Percentiles rank a stretch among this genome's conserved stretches.
phyloP scores from a whole-genome alignment of 2,329 filamentous ascomycete genomes.

The Erysiphe pulchra region DNA sequence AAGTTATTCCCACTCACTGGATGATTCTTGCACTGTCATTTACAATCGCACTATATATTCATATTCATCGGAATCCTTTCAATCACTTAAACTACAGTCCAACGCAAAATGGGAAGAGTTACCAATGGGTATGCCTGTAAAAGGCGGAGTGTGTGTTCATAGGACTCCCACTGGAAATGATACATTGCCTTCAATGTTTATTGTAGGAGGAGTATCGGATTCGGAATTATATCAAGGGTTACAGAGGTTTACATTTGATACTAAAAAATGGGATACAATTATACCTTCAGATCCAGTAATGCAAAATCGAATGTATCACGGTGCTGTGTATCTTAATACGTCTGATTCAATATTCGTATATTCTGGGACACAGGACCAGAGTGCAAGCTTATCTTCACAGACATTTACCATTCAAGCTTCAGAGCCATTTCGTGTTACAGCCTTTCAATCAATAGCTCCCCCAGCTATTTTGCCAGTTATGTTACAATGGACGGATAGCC shows the following conservation, averaged over 20 bases:
- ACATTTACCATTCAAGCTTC: slow-evolving; percentile 49
- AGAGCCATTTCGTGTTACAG: slow-evolving; percentile 34
- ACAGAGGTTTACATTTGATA: slow-evolving; percentile 36
- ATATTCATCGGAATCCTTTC: slow-evolving; percentile 50
- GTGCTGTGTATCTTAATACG: slow-evolving; percentile 45
- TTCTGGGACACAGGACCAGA: slow-evolving; percentile 42
- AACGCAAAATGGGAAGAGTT: slow-evolving; percentile 49
- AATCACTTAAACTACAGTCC: slow-evolving; percentile 40
- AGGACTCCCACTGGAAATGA: slow-evolving; percentile 31
- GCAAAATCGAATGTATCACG: slow-evolving; percentile 47
- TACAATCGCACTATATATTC: slow-evolving; percentile 64
- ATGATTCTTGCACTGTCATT: slow-evolving; percentile 59
- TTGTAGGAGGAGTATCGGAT: slow-evolving; percentile 48
- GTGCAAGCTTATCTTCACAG: slow-evolving; percentile 32
- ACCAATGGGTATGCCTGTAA: slow-evolving; percentile 39
- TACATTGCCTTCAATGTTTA: slow-evolving; percentile 39
- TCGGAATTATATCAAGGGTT: slow-evolving; percentile 40
- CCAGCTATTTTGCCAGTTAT: slow-evolving; percentile 45
- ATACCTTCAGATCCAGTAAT: slow-evolving; percentile 15
- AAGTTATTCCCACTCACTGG: slow-evolving; percentile 40
- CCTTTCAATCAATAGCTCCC: slow-evolving; percentile 32
- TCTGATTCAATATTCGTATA: slow-evolving; percentile 56
- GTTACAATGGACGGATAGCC: slow-evolving; percentile 43
- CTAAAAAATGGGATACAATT: slow-evolving; percentile 31
- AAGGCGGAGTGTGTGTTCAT: slow-evolving; percentile 53